phyloP scores from a whole-genome alignment of 73 alveolate species.

The Symbiodinium pilosum region DNA sequence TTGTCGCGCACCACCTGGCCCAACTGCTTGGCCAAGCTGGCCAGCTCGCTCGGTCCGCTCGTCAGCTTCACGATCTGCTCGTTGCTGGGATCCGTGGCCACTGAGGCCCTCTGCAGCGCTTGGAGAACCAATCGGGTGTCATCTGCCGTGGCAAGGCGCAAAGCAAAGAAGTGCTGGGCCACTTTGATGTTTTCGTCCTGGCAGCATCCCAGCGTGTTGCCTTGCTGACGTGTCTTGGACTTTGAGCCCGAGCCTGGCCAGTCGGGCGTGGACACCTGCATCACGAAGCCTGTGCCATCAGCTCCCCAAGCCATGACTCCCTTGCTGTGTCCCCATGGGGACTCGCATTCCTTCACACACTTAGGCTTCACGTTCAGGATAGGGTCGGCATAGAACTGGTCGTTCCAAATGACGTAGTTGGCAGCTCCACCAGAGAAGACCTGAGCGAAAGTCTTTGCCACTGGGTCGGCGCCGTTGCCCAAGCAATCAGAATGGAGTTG shows the following conservation, averaged over 20 bases:
- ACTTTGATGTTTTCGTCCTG: constrained; percentile 80
- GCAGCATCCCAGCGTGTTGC: constrained; percentile 67
- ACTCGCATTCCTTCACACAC: constrained; percentile 20
- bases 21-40: constrained; percentile 11
- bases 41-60: constrained; percentile 20
- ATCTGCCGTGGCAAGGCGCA: not conserved
- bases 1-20: constrained; percentile 21
- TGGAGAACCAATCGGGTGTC: not conserved
- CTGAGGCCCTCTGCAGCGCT: constrained; percentile 78
- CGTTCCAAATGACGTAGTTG: constrained; percentile 65
- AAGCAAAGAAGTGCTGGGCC: constrained; percentile 70
- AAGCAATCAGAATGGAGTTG: constrained; percentile 58
- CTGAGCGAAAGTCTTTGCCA: constrained; percentile 76
- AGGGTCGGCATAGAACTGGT: constrained; percentile 82
- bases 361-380: constrained; percentile 20
- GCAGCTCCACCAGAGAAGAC: not conserved
- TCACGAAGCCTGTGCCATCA: constrained; percentile 57
- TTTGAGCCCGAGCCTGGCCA: constrained; percentile 71
- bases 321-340: constrained; percentile 77
- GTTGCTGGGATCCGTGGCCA: constrained; percentile 65
- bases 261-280: constrained; percentile 84
- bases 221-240: constrained; percentile 36
- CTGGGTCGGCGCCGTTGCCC: constrained; percentile 51
- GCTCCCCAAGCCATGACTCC: constrained; percentile 65
- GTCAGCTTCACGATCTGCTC: constrained; percentile 63